Evolutionary conservation across 73 alveolate species (phyloP), one percentile per base, ranked within the genome.

Genomic region (Tetrahymena thermophila): DNA sequence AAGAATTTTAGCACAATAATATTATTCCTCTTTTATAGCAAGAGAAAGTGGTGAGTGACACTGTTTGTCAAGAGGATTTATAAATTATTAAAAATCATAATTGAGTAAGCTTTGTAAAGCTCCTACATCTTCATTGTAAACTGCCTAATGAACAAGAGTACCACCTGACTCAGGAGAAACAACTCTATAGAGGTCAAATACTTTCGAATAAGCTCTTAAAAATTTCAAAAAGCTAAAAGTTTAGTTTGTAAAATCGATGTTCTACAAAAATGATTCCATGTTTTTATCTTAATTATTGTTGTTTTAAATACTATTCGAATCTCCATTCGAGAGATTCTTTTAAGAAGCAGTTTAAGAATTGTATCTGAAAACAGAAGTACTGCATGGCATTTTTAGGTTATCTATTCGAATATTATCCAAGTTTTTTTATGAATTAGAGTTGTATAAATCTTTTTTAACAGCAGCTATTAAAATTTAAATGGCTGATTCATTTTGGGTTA

Each of bases 21-120:
- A 84, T 25, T 97, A 58, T 11, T 97, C 97, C 44, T 97, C 98
- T 94, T 98, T 93, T 0, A 97, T 93, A 7, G 98, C 98, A 11
- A 96, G 94, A 42, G 97, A 96, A 16, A 97, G 96, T 17, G 98
- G 98, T 5, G 97, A 93, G 95, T 96, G 96, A 21, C 57, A 44
- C 34, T 96, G 97, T 25, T 94, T 95, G 50, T 97, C 98, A 0
- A 96, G 93, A 17, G 94, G 35, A 55, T 97, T 96, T 35, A 96
- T 37, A 94, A 71, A 71, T 23, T 71, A 8, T 28, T 96, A 84
- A 23, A 96, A 96, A 42, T 96, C 95, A 19, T 93, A 93, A 56
- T 57, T 56, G n/a, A 97, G 85, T 17, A 97, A 96, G 10, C 98
- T 97, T 58, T 85, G 84, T 8, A 97, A 23, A 16, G 96, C 98